Conservation (phyloP, 371 early-diverging fungal genomes). For the Fennellomyces sp. region DNA sequence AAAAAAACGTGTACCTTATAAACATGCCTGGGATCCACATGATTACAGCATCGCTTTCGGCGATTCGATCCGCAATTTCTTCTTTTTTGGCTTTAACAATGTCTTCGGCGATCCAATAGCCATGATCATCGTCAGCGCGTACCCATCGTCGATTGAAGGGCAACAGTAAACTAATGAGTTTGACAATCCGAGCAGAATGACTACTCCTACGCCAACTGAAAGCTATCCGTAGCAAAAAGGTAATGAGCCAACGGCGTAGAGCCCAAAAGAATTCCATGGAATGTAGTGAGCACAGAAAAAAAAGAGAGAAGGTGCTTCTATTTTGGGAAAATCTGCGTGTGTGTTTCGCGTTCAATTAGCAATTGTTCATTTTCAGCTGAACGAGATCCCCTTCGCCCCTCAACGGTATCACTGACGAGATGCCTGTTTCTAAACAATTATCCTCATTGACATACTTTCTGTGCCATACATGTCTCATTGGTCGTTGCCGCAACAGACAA, state of each 20-base stretch:
- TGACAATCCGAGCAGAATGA: slow-evolving; percentile 6
- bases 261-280: slow-evolving; percentile 4
- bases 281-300: neutral
- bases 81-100: slow-evolving; percentile 35
- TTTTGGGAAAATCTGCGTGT: neutral
- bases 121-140: slow-evolving; percentile 8
- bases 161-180: slow-evolving; percentile 8
- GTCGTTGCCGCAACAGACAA: too few species aligned
- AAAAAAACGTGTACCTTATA: too few species aligned
- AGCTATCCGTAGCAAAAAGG: slow-evolving; percentile 15
- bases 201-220: slow-evolving; percentile 7
- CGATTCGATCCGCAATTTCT: slow-evolving; percentile 32
- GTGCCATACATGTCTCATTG: too few species aligned
- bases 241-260: slow-evolving; percentile 18
- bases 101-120: slow-evolving; percentile 39
- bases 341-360: too few species aligned
- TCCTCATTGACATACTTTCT: too few species aligned
- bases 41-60: slow-evolving; percentile 31
- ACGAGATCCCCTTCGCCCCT: too few species aligned
- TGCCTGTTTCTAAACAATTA: too few species aligned
- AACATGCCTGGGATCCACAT: slow-evolving; percentile 46
- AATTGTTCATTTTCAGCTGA: too few species aligned
- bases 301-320: neutral
- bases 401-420: too few species aligned
- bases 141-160: slow-evolving; percentile 15